A percentile compares a stretch with the other conserved stretches of the same genome.
These are phyloP conservation scores for Serendipita indica DNA, from an alignment of 768 basidiomycete species.

Conservation along the genomic window DNA sequence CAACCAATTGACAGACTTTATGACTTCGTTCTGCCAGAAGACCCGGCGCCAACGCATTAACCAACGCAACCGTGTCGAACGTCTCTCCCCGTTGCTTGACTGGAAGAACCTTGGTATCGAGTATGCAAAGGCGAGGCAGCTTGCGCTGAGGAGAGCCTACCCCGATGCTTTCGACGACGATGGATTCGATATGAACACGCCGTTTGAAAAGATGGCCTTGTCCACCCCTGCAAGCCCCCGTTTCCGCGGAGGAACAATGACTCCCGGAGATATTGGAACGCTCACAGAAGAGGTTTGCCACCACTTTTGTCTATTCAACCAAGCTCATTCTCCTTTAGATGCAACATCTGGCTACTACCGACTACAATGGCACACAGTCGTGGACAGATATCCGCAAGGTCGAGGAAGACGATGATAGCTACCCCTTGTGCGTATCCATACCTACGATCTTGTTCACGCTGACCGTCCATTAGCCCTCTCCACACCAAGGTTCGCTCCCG, in stretches of 20 bases:
- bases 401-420: slow-evolving; percentile 82
- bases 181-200: slow-evolving; percentile 40
- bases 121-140: slow-evolving; percentile 87
- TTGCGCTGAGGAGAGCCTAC: slow-evolving; percentile 84
- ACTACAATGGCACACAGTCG: slow-evolving; percentile 50
- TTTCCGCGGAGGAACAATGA: slow-evolving; percentile 64
- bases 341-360: slow-evolving; percentile 75
- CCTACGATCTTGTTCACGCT: slow-evolving; percentile 13
- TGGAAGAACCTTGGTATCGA: slow-evolving; percentile 98
- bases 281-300: slow-evolving; percentile 67
- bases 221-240: slow-evolving; percentile 82
- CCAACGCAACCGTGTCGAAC: slow-evolving; percentile 94
- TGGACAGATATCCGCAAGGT: slow-evolving; percentile 36
- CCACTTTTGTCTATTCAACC: neutral
- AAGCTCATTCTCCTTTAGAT: slow-evolving; percentile 35
- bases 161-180: slow-evolving; percentile 78
- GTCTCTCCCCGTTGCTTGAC: slow-evolving; percentile 82
- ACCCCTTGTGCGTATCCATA: slow-evolving; percentile 58
- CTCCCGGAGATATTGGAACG: slow-evolving; percentile 87
- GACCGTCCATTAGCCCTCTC: slow-evolving; percentile 42
- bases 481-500: slow-evolving; percentile 84
- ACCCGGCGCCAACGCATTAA: slow-evolving; percentile 95
- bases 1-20: slow-evolving; percentile 57
- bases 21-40: slow-evolving; percentile 65
- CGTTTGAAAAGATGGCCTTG: slow-evolving; percentile 52